phyloP scores from a whole-genome alignment of 2,329 filamentous ascomycete genomes.

The Ceratocystis lukuohia region DNA sequence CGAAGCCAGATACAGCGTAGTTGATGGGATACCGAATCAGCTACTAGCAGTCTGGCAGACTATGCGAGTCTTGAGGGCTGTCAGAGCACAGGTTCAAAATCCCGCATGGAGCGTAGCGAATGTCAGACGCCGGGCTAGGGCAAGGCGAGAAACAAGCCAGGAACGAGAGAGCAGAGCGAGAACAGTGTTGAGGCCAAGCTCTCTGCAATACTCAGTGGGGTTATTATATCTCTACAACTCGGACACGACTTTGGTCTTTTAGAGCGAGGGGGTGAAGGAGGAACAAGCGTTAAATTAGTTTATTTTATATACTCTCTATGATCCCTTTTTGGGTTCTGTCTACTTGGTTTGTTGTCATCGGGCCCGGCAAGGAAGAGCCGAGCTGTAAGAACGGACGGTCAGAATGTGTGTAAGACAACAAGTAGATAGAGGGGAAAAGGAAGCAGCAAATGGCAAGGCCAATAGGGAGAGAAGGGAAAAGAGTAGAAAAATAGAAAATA shows the following conservation, averaged over 20 bases:
- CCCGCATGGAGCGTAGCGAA: background rate
- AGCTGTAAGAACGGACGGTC: background rate
- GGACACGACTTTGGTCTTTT: background rate
- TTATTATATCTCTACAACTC: background rate
- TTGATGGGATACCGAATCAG: background rate
- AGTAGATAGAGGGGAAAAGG: background rate
- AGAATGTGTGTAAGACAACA: background rate
- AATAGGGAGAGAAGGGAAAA: background rate
- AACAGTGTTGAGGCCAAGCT: background rate
- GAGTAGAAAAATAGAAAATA: background rate
- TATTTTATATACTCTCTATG: background rate
- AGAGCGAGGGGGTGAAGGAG: background rate
- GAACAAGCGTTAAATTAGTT: background rate
- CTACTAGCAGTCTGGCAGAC: background rate
- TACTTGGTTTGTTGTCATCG: background rate
- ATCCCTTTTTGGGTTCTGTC: background rate
- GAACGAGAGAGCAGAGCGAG: background rate
- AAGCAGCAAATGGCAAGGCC: background rate
- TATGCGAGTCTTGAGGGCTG: background rate
- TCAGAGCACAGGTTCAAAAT: background rate
- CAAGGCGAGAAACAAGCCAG: background rate
- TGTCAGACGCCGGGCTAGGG: background rate
- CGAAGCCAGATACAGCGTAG: background rate
- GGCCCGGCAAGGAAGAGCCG: slow-evolving; percentile 3
- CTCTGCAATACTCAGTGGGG: background rate